Base-by-base conservation (phyloP, 2,329 filamentous ascomycete genomes). In the Sporothrix schenckii region DNA sequence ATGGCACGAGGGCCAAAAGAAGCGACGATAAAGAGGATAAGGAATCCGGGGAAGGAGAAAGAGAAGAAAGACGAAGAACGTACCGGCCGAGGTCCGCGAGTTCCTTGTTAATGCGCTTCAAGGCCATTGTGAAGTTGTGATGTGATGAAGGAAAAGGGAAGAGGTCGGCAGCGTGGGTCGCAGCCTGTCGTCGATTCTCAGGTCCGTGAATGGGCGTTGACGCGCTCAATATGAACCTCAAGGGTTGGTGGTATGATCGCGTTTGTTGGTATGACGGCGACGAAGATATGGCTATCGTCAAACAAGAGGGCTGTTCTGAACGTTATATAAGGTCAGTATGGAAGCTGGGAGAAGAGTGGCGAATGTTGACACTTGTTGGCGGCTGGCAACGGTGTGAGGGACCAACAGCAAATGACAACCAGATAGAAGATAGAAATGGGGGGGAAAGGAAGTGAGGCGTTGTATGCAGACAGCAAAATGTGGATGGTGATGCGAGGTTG, bases 101-200 rank as follows among this genome's bases (percentile, higher is more conserved):
- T 84, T 95, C 92, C 90, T 94, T 95, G 88, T 94, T 94, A 83
- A 95, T 95, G 83, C 92, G 90, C 91, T 95, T 95, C 78, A 95
- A 88, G 83, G 92, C 92, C 92, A 95, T 95, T 78, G 80, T 79
- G 76, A 66, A 10, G 61, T n/a, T 49, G 44, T 65, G 73, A 65
- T 44, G 69, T 70, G 58, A 21, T 30, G n/a, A 76, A 75, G 27
- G 41, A 52, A 30, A 69, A 11, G 67, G 54, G 44, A 66, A 66
- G 54, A 56, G 39, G 49, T 13, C 44, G 63, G 53, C 56, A 49
- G 66, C 49, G 49, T 61, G 47, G 58, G 6, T 34, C 21, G 68
- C 49, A 66, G 68, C 56, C 47, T 69, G 56, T 63, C 56, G 66
- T 44, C 41, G 39, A 7, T n/a, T 68, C 13, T 65, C 61, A 30